These are phyloP conservation scores for Phytomonas sp. DNA, from an alignment of 208 protist species.

Conservation along the genomic window DNA sequence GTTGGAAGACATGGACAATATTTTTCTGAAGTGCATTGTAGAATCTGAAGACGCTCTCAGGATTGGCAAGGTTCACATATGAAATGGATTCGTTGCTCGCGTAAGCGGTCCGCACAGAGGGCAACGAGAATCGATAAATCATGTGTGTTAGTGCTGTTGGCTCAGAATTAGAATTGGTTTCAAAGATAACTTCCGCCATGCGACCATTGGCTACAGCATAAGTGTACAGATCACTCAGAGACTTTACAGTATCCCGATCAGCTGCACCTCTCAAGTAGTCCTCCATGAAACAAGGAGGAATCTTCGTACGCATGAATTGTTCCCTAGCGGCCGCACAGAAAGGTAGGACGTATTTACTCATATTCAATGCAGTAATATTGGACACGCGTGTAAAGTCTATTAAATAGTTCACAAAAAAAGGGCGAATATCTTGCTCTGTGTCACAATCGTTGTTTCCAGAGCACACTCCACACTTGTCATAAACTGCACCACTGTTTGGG, in stretches of 20 bases:
- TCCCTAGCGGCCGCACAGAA: background rate
- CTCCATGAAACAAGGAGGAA: conserved; percentile 15
- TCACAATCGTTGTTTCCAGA: conserved; percentile 25
- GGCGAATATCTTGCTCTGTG: background rate
- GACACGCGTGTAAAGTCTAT: conserved; percentile 19
- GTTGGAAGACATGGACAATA: background rate
- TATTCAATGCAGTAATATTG: background rate
- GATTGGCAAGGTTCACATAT: background rate
- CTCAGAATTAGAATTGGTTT: background rate
- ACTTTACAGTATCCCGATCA: conserved; percentile 1
- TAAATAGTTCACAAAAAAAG: conserved; percentile 26
- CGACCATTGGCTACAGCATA: conserved; percentile 16
- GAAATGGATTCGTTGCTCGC: conserved; percentile 1
- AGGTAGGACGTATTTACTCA: background rate
- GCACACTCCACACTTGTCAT: conserved; percentile 50
- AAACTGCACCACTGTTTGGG: conserved; percentile 18
- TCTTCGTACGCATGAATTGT: background rate
- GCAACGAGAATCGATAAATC: background rate
- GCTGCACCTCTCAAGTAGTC: conserved; percentile 16
- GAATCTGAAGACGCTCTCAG: conserved; percentile 2
- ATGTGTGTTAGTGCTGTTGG: conserved; percentile 5
- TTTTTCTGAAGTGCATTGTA: background rate
- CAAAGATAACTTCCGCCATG: conserved; percentile 22
- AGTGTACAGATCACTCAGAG: conserved; percentile 16
- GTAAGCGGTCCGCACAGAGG: background rate